phyloP scores from a whole-genome alignment of 257 asterid species.

The Datura wrightii region DNA sequence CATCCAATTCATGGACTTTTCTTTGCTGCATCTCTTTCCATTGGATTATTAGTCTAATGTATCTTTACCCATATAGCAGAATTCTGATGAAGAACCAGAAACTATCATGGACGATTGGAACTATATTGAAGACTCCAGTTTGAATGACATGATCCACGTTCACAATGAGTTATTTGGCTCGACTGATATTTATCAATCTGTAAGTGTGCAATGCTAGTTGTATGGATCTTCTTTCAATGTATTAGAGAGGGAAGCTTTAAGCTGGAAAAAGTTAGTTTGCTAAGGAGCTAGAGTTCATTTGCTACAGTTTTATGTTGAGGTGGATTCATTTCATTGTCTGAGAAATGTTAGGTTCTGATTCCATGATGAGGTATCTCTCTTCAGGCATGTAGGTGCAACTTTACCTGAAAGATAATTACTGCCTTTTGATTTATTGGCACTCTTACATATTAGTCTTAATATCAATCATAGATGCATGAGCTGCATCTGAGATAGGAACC shows the following conservation, averaged over 20 bases:
- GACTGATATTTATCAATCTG: conserved; percentile 62
- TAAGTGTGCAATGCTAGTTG: conserved; percentile 39
- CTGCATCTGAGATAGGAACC: conserved; percentile 5
- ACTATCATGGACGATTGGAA: conserved; percentile 67
- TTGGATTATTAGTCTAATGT: conserved; percentile 1
- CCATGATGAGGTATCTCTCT: neutral
- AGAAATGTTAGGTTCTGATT: conserved; percentile 25
- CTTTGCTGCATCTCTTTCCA: neutral
- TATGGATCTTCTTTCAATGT: neutral
- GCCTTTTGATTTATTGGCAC: neutral
- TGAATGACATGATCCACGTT: conserved; percentile 66
- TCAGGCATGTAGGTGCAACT: neutral
- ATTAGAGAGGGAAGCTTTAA: conserved; percentile 20
- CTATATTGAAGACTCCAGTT: conserved; percentile 53
- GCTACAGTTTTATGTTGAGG: conserved; percentile 8
- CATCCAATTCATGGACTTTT: neutral
- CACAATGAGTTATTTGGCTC: conserved; percentile 88
- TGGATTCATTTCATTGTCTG: neutral
- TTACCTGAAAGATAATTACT: neutral
- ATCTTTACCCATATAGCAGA: conserved; percentile 45
- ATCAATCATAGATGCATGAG: neutral
- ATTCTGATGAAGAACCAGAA: conserved; percentile 51
- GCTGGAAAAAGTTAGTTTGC: neutral
- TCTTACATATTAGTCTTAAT: conserved; percentile 12
- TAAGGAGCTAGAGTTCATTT: conserved; percentile 13